Evolutionary conservation across 495 filamentous ascomycete genomes (phyloP), one percentile per base, ranked within the genome.

Genomic region (Talaromyces nanjingensis): DNA sequence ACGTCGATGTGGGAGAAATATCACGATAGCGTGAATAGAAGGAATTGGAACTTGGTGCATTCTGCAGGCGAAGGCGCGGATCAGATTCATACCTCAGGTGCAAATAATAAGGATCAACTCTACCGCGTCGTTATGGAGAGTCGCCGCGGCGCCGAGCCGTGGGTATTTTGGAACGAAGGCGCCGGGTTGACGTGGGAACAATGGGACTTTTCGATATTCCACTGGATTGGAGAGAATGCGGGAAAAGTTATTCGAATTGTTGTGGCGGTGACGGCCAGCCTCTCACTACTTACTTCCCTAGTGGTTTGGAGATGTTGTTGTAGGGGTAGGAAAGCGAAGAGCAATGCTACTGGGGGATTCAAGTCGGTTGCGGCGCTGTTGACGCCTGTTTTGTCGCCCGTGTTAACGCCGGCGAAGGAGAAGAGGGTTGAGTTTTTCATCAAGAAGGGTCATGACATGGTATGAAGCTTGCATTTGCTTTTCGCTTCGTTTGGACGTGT

Each of bases 171-270:
- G 63, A 76, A 70, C 1, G 72, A 79, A 62, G 74, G 69, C 12
- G 67, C 73, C 12, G 78, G 77, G 6, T 74, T 76, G 8, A 73
- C 73, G 6, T 81, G 79, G 79, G 66, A 70, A n/a, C 71, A 76
- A 61, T 81, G 79, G 79, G 67, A 69, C 45, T 62, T 67, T 18
- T 42, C 42, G 39, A 20, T 59, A 14, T 64, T 64, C 14, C 12
- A 12, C 2, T 49, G 20, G 37, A 47, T 64, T 4, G 52, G 53
- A 20, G n/a, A 64, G 33, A 16, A 64, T 64, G 20, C 52, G n/a
- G n/a, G 6, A 11, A 57, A n/a, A 24, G 18, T 64, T 12, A 53
- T 64, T 6, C 60, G 60, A 0, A 62, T 62, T 53, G 29, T 18
- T 1, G 5, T 22, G 11, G 29, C 47, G 2, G 42, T 53, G 39